A percentile compares a stretch with the other conserved stretches of the same genome.
Evolutionary conservation across 768 basidiomycete genomes (phyloP).

Genomic region (Agrocybe pediades): DNA sequence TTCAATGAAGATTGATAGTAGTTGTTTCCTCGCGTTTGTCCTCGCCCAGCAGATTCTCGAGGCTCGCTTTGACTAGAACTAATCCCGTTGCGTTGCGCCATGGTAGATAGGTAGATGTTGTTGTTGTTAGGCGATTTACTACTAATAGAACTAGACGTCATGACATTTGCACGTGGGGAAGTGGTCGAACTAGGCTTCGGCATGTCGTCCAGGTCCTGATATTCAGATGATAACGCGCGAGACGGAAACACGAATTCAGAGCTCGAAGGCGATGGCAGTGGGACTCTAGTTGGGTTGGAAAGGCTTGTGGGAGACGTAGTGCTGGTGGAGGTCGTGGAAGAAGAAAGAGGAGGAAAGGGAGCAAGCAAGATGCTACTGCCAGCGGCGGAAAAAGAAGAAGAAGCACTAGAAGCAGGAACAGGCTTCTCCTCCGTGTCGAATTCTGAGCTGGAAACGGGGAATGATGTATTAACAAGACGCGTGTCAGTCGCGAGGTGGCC

Average conservation of each 20-base stretch:
- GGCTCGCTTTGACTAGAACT: not conserved
- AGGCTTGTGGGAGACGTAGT: not conserved
- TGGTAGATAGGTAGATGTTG: not conserved
- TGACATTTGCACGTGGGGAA: not conserved
- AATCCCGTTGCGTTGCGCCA: not conserved
- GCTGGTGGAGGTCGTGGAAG: not conserved
- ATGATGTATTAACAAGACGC: slow-evolving; percentile 1
- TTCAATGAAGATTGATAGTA: not conserved
- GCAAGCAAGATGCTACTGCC: not conserved
- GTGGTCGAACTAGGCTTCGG: not conserved
- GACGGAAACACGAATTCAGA: not conserved
- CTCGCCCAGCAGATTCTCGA: not conserved
- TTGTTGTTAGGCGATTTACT: not conserved
- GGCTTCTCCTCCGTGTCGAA: not conserved
- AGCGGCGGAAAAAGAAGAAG: not conserved
- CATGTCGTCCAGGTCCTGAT: not conserved
- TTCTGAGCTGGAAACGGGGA: not conserved
- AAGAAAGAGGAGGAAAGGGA: not conserved
- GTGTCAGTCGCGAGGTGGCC: slow-evolving; percentile 8
- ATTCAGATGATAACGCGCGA: not conserved
- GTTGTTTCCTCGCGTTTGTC: not conserved
- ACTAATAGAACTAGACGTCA: not conserved
- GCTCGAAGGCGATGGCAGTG: not conserved
- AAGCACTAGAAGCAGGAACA: not conserved
- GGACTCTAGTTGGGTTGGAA: not conserved